Conservation (phyloP, 495 filamentous ascomycete genomes). For the Penicillium paradoxum region DNA sequence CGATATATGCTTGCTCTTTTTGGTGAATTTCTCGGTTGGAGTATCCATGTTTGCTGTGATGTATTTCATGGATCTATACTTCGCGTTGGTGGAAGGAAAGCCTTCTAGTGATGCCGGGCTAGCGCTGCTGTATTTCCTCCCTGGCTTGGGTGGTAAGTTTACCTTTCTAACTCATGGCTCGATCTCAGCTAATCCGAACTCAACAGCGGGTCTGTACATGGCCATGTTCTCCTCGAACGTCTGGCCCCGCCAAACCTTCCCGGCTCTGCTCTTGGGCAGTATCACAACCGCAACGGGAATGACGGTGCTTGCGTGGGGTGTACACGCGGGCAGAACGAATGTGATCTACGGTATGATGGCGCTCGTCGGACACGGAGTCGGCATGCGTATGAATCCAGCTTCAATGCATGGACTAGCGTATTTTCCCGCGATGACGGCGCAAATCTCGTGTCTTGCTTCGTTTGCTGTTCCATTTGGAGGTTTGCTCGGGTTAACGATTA, state of each 20-base stretch:
- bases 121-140: conserved; percentile 46
- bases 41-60: conserved; percentile 48
- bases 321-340: conserved; percentile 29
- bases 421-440: conserved; percentile 46
- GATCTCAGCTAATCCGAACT: background rate
- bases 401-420: conserved; percentile 51
- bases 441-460: conserved; percentile 46
- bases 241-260: conserved; percentile 52
- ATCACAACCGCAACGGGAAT: conserved; percentile 44
- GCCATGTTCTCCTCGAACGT: conserved; percentile 52
- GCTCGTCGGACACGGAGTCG: conserved; percentile 52
- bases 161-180: background rate
- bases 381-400: conserved; percentile 43
- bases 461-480: conserved; percentile 55
- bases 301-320: conserved; percentile 43
- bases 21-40: conserved; percentile 50
- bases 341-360: conserved; percentile 58
- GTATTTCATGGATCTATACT: conserved; percentile 60
- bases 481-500: conserved; percentile 52
- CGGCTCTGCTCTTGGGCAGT: conserved; percentile 45
- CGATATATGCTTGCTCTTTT: conserved; percentile 49
- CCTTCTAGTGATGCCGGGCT: conserved; percentile 44
- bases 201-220: conserved; percentile 44
- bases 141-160: conserved; percentile 34
- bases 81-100: conserved; percentile 47